Evolutionary conservation across 805 yeast genomes (phyloP), one percentile per base, ranked within the genome.

Genomic region (Cyberlindnera nakhonratchasimensis): DNA sequence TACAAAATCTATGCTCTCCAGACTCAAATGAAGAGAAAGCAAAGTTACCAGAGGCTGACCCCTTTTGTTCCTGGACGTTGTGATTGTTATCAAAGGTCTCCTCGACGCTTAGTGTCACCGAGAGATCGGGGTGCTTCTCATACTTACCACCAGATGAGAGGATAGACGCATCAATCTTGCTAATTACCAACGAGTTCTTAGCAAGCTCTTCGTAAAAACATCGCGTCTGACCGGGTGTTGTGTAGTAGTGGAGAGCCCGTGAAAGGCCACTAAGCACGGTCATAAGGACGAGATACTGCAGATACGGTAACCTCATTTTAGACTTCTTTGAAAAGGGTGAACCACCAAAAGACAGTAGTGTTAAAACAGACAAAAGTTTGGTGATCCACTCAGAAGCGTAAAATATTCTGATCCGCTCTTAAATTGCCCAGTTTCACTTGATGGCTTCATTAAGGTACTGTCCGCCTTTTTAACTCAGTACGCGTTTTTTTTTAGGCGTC

Each of bases 181-280:
- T 96, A 43, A 85, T 85, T 18, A 90, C 83, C 44, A 91, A 73
- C n/a, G 95, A 79, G 52, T 81, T 85, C 50, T 74, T 71, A 14
- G 86, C 80, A 46, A 91, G 70, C 47, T 85, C 95, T 59, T 90
- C 93, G 56, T 67, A 83, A 62, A 91, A 91, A 65, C 98, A 93
- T 53, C 79, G 79, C 33, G 79, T 74, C 51, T 84, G 84, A 24
- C 82, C 89, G 1, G 90, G 82, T 11, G 77, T 77, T 40, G 87
- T 68, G 62, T 88, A 90, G 62, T 88, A 80, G 63, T 93, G 96
- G 45, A 90, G 40, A 0, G 53, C 57, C 5, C 29, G 17, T 3
- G 40, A 34, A 8, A 48, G n/a, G n/a, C n/a, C 23, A 10, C 25
- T n/a, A 13, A 32, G 34, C 19, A 22, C 19, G 3, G 17, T 33